Conservation (phyloP, 2,329 filamentous ascomycete genomes). For the Macrophomina phaseolina region DNA sequence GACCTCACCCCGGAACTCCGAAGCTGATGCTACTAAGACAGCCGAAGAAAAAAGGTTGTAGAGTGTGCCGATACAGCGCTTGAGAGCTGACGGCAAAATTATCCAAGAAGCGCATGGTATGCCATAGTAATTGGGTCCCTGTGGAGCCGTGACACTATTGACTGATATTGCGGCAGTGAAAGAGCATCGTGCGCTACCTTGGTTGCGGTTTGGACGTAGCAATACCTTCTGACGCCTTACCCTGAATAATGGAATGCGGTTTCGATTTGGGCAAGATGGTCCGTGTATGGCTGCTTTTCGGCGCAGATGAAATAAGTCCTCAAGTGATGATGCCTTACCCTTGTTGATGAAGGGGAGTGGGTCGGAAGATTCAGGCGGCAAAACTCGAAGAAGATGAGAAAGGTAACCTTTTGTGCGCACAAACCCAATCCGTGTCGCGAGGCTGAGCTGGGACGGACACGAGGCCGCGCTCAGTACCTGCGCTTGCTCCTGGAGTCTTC, state of each 20-base stretch:
- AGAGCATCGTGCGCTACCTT: neutral
- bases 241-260: conserved; percentile 10
- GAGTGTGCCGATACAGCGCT: conserved; percentile 1
- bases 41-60: neutral
- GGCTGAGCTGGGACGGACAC: conserved; percentile 20
- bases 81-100: conserved; percentile 4
- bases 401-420: conserved; percentile 28
- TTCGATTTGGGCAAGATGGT: neutral
- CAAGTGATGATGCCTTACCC: conserved; percentile 24
- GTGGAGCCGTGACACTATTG: neutral
- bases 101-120: neutral
- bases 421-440: conserved; percentile 19
- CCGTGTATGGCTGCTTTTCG: conserved; percentile 1
- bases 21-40: conserved; percentile 12
- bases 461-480: conserved; percentile 51
- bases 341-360: conserved; percentile 26
- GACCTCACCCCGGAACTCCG: neutral
- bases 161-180: neutral
- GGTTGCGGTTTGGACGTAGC: conserved; percentile 10
- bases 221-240: conserved; percentile 24
- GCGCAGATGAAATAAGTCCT: conserved; percentile 9
- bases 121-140: neutral
- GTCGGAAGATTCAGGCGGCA: conserved; percentile 5
- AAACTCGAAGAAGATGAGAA: conserved; percentile 22
- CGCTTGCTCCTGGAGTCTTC: conserved; percentile 73